Evolutionary conservation across 768 basidiomycete species (phyloP), one percentile per base, ranked within the genome.

Genomic region (Kwoniella shandongensis): DNA sequence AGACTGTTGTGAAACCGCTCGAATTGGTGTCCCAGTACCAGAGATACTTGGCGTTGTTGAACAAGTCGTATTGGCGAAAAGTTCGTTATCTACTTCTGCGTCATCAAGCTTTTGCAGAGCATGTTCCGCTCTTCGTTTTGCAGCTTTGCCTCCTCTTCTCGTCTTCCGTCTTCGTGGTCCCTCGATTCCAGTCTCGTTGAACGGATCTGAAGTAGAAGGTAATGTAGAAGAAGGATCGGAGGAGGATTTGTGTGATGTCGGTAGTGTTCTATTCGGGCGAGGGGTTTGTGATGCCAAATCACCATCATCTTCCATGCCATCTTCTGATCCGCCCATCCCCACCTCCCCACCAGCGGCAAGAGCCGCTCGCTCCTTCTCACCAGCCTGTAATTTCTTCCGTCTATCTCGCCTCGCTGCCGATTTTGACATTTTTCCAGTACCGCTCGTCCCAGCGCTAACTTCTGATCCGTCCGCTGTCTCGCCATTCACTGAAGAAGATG

Each of bases 381-480:
- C 56, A 20, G 48, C 50, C 1, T 49, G 23, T 3, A 58, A 39
- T 49, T 58, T 58, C 42, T 51, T 58, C 49, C 44, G 51, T 35
- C 56, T 44, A 29, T 58, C 49, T 35, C 56, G 44, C 41, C 56
- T 35, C 18, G 40, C 40, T 0, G 56, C 48, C 20, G 56, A 51
- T 6, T 50, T 17, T 20, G 56, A 58, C 18, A 47, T 48, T 35
- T 35, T 27, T 25, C 22, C 18, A 11, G n/a, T 10, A 39, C 22
- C 20, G 6, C 17, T 15, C 2, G 7, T 12, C 15, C 23, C n/a
- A 15, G 11, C 22, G 2, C 26, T 44, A 39, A 20, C 35, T 20
- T 13, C 11, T 11, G 49, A 58, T 11, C 47, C 48, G 27, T 35
- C 18, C 27, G 17, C 22, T 7, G 18, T 12, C 22, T n/a, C 20